Base-by-base conservation (phyloP, 2,329 filamentous ascomycete genomes). In the Penicillium capsulatum region DNA sequence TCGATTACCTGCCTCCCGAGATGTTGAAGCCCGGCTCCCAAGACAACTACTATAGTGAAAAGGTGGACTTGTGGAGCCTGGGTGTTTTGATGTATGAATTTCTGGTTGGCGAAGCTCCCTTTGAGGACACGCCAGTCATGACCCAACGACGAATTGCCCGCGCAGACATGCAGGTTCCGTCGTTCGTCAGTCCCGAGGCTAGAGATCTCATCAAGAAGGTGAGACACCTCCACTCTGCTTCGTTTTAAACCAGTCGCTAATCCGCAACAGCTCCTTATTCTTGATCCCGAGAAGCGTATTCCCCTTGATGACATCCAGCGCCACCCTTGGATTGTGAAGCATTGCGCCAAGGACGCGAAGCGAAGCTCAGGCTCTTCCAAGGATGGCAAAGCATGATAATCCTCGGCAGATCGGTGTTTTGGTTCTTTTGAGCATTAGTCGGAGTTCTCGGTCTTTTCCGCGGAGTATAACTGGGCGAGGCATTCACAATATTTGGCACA, bases 41-140 rank as follows among this genome's bases (percentile, higher is more conserved):
- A 54, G 86, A 92, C 58, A 94, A 92, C 69, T 94, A 77, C 61
- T 97, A 97, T 69, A 86, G 80, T 44, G 90, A 96, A 63, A 97
- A 96, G 71, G 87, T 98, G 20, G 92, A 98, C 62, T 70, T 97
- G 46, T 98, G 92, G 92, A 92, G 86, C 60, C 72, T 98, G 58
- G 92, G 92, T 16, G 92, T 97, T 15, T 67, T 98, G 67, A 94
- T 85, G 2, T 98, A 97, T 58, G 92, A 98, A 68, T 98, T 98
- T 57, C 69, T 98, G 43, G 87, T 94, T 22, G 92, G 92, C 44
- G 89, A 96, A 71, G 92, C 92, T 11, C 92, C 92, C 0, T 98
- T 98, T 58, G 92, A 98, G 66, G 92, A 97, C 59, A 92, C 87
- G 2, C 87, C 87, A 3, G 80, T 91, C 47, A 94, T 95, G 86